phyloP scores from a whole-genome alignment of 2,329 filamentous ascomycete species.

The Capronia coronata region DNA sequence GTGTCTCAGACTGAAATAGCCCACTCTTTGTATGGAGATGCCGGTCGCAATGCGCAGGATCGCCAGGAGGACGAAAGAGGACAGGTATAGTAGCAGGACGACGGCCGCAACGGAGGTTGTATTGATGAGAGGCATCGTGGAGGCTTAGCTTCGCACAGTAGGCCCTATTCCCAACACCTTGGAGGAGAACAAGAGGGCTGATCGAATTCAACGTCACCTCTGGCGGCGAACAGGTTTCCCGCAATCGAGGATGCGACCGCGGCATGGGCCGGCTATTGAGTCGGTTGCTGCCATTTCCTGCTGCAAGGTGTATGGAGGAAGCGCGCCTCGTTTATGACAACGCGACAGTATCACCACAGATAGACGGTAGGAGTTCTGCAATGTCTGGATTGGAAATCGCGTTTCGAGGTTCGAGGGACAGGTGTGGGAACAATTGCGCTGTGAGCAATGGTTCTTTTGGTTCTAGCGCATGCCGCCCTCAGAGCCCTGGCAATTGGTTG shows the following conservation, averaged over 20 bases:
- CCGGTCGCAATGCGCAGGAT: conserved; percentile 87
- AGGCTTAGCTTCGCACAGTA: background rate
- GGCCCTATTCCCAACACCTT: conserved; percentile 5
- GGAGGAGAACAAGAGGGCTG: background rate
- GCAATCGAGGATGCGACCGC: conserved; percentile 7
- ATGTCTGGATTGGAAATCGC: background rate
- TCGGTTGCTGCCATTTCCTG: conserved; percentile 9
- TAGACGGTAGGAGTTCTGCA: background rate
- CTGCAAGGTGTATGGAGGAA: background rate
- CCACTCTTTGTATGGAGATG: conserved; percentile 89
- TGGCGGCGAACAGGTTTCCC: background rate
- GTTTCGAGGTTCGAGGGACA: background rate
- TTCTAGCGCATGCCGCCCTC: background rate
- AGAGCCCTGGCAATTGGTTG: background rate
- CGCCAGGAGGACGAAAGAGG: conserved; percentile 88
- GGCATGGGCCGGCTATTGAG: conserved; percentile 3
- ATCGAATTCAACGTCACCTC: conserved; percentile 7
- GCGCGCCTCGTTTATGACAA: background rate
- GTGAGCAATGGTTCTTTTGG: background rate
- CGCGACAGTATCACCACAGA: background rate
- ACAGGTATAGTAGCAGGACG: conserved; percentile 79
- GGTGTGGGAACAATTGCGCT: background rate
- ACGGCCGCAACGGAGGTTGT: conserved; percentile 83
- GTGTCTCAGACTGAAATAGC: conserved; percentile 83
- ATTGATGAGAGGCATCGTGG: conserved; percentile 42